Conservation (phyloP, 805 yeast genomes). For the Lipomyces starkeyi region DNA sequence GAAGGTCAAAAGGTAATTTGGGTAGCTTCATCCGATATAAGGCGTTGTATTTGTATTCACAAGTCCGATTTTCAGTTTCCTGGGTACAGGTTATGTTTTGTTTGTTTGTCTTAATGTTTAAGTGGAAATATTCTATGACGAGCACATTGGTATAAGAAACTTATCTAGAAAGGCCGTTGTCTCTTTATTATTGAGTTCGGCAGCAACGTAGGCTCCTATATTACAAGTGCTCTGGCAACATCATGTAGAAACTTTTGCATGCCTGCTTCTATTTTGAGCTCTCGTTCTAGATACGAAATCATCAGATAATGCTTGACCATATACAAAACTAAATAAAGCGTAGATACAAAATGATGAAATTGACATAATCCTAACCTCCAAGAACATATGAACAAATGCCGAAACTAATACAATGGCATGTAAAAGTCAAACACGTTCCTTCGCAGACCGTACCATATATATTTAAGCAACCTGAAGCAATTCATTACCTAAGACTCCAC, state of each 20-base stretch:
- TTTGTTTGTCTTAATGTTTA: background rate
- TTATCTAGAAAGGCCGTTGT: background rate
- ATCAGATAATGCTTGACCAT: no score
- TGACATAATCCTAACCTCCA: background rate
- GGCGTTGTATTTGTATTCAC: background rate
- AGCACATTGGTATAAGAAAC: background rate
- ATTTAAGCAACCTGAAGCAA: background rate
- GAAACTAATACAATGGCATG: background rate
- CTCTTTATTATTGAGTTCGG: background rate
- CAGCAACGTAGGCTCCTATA: background rate
- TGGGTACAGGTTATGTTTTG: background rate
- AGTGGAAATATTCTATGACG: background rate
- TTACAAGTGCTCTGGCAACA: background rate
- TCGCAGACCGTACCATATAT: background rate
- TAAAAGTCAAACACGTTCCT: background rate
- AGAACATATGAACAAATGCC: background rate
- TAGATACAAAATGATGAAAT: background rate
- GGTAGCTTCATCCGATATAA: background rate
- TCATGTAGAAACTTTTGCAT: background rate
- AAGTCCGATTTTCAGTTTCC: background rate
- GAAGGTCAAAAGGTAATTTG: background rate
- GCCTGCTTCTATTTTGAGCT: background rate
- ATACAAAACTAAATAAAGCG: no score
- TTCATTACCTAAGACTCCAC: background rate
- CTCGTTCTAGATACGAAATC: no score